Conservation (phyloP, 164 flowering plant genomes). For the Vitis amurensis region DNA sequence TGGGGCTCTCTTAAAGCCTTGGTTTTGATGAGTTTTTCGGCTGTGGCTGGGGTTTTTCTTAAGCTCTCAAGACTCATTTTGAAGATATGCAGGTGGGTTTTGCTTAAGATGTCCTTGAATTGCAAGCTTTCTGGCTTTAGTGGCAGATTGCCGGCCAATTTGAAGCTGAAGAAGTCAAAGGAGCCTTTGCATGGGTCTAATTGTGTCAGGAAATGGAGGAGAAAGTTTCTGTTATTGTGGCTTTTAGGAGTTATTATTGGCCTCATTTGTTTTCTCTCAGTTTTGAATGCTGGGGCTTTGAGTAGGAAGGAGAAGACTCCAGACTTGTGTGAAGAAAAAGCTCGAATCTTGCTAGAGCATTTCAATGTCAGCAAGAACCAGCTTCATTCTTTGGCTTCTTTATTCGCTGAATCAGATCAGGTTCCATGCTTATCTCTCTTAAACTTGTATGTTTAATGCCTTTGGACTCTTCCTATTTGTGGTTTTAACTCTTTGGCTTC, state of each 20-base stretch:
- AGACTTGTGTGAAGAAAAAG: constrained; percentile 26
- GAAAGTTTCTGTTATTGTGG: constrained; percentile 31
- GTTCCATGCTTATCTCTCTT: constrained; percentile 19
- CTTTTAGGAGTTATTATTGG: constrained; percentile 30
- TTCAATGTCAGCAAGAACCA: constrained; percentile 59
- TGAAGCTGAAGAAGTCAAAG: constrained; percentile 37
- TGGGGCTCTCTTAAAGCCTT: constrained; percentile 13
- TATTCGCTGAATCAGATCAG: constrained; percentile 54
- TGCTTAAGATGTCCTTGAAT: constrained; percentile 59
- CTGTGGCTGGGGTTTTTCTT: constrained; percentile 34
- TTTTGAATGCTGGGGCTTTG: constrained; percentile 16
- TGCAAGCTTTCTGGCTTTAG: constrained; percentile 37
- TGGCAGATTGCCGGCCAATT: constrained; percentile 30
- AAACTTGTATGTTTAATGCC: background rate
- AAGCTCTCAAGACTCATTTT: constrained; percentile 42
- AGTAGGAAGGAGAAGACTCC: constrained; percentile 18
- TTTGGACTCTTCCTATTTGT: constrained; percentile 3
- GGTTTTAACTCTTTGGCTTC: constrained; percentile 2
- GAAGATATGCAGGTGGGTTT: constrained; percentile 50
- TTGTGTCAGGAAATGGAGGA: constrained; percentile 41
- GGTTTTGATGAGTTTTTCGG: constrained; percentile 45
- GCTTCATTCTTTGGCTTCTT: constrained; percentile 43
- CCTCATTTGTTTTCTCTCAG: constrained; percentile 32
- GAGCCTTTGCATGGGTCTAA: constrained; percentile 30
- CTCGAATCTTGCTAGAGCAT: constrained; percentile 31